phyloP scores from a whole-genome alignment of 495 filamentous ascomycete genomes.

The Haplographium delicatum region DNA sequence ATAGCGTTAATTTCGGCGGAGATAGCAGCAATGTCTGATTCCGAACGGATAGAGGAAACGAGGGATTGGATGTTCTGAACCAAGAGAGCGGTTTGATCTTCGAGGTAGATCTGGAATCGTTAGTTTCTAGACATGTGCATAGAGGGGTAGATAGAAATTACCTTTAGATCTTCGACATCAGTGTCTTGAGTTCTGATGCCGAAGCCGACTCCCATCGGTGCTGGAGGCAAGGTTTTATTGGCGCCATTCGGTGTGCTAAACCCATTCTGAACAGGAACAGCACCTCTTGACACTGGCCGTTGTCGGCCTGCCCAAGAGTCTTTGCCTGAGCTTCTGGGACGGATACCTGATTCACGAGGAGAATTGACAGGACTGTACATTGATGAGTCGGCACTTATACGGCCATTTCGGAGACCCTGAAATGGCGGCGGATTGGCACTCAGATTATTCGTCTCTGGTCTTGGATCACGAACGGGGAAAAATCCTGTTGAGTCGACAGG shows the following conservation, averaged over 20 bases:
- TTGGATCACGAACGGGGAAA: slow-evolving; percentile 32
- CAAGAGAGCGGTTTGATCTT: slow-evolving; percentile 75
- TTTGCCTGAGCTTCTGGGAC: slow-evolving; percentile 27
- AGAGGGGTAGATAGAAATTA: slow-evolving; percentile 25
- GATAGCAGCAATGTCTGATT: slow-evolving; percentile 60
- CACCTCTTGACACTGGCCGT: slow-evolving; percentile 30
- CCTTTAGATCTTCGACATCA: slow-evolving; percentile 71
- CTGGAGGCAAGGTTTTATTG: slow-evolving; percentile 32
- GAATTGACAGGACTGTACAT: slow-evolving; percentile 51
- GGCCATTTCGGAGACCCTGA: slow-evolving; percentile 35
- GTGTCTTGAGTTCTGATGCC: slow-evolving; percentile 31
- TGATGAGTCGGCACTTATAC: slow-evolving; percentile 43
- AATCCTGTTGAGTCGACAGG: slow-evolving; percentile 48
- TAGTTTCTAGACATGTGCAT: slow-evolving; percentile 1
- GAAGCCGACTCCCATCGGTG: slow-evolving; percentile 27
- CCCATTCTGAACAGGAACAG: no score
- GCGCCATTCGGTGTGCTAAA: slow-evolving; percentile 27
- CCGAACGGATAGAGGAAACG: slow-evolving; percentile 70
- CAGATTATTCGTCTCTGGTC: slow-evolving; percentile 30
- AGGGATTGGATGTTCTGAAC: slow-evolving; percentile 79
- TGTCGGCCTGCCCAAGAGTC: slow-evolving; percentile 26
- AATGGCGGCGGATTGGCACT: slow-evolving; percentile 47
- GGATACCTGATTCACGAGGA: slow-evolving; percentile 41
- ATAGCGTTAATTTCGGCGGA: slow-evolving; percentile 68
- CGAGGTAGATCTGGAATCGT: slow-evolving; percentile 62